phyloP scores from a whole-genome alignment of 2,329 filamentous ascomycete species.

The Leptographium flavum region DNA sequence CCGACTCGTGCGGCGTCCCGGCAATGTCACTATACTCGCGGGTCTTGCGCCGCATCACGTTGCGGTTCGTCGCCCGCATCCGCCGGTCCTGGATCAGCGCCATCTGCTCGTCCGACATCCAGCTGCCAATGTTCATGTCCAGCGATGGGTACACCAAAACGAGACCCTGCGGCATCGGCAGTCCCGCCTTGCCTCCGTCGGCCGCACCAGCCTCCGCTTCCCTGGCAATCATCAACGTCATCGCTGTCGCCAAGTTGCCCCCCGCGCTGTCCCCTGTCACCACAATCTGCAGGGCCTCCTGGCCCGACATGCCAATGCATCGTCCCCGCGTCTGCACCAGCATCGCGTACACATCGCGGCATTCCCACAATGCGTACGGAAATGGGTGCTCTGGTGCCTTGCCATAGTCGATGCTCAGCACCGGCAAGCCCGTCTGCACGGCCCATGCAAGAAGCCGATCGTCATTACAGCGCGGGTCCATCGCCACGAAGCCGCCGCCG shows the following conservation, averaged over 20 bases:
- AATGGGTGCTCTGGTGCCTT: constrained; percentile 79
- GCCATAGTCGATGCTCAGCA: constrained; percentile 82
- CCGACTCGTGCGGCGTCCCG: constrained; percentile 68
- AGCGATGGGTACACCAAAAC: constrained; percentile 79
- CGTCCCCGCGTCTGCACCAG: constrained; percentile 58
- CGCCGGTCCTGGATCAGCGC: constrained; percentile 74
- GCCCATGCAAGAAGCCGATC: constrained; percentile 92
- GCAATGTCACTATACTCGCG: constrained; percentile 78
- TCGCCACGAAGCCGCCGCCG: constrained; percentile 89
- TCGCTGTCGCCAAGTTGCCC: constrained; percentile 65
- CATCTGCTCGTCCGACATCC: constrained; percentile 99
- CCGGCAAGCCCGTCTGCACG: constrained; percentile 70
- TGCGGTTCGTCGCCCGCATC: constrained; percentile 61
- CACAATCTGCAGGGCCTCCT: constrained; percentile 50
- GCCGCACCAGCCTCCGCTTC: constrained; percentile 38
- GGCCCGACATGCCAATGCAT: constrained; percentile 61
- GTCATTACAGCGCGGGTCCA: constrained; percentile 88
- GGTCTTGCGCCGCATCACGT: constrained; percentile 69
- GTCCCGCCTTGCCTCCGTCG: constrained; percentile 8
- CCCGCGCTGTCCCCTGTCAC: constrained; percentile 72
- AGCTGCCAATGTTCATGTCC: constrained; percentile 96
- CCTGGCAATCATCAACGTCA: constrained; percentile 80
- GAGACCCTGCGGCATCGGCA: constrained; percentile 66
- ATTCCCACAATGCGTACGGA: constrained; percentile 75
- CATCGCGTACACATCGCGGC: constrained; percentile 70